Percentiles rank a stretch among this genome's conserved stretches.
These are phyloP conservation scores for Clonostachys sp. DNA, from an alignment of 2,329 filamentous ascomycete species.

Conservation along the genomic window DNA sequence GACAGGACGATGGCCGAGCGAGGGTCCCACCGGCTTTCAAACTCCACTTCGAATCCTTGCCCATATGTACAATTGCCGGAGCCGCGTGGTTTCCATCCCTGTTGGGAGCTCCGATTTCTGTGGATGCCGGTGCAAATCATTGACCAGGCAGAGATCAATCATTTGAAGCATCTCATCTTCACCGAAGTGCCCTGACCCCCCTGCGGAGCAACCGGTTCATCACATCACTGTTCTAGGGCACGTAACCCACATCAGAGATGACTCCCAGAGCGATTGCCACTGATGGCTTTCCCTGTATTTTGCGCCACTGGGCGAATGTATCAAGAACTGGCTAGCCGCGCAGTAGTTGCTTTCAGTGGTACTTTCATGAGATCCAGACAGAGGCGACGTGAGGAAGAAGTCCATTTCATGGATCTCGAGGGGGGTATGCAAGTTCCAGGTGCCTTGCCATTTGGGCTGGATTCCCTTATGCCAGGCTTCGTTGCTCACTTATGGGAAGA, in stretches of 20 bases:
- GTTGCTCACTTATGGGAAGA: background rate
- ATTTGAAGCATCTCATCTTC: too few species aligned
- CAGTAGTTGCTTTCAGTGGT: constrained; percentile 36
- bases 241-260: too few species aligned
- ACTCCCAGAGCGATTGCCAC: background rate
- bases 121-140: background rate
- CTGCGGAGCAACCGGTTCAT: too few species aligned
- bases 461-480: constrained; percentile 13
- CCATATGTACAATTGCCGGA: too few species aligned
- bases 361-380: constrained; percentile 17
- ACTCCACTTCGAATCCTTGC: too few species aligned
- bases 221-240: too few species aligned
- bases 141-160: background rate
- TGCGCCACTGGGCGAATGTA: constrained; percentile 24
- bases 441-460: constrained; percentile 25
- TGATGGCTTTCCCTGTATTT: constrained; percentile 10
- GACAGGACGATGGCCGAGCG: too few species aligned
- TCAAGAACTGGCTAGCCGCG: constrained; percentile 37
- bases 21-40: too few species aligned
- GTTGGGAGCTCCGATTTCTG: too few species aligned
- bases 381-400: constrained; percentile 28
- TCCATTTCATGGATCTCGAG: constrained; percentile 19
- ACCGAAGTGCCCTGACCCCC: too few species aligned
- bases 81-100: too few species aligned
- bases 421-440: constrained; percentile 18